Evolutionary conservation across 495 filamentous ascomycete genomes (phyloP).

Genomic region (Neurospora terricola): DNA sequence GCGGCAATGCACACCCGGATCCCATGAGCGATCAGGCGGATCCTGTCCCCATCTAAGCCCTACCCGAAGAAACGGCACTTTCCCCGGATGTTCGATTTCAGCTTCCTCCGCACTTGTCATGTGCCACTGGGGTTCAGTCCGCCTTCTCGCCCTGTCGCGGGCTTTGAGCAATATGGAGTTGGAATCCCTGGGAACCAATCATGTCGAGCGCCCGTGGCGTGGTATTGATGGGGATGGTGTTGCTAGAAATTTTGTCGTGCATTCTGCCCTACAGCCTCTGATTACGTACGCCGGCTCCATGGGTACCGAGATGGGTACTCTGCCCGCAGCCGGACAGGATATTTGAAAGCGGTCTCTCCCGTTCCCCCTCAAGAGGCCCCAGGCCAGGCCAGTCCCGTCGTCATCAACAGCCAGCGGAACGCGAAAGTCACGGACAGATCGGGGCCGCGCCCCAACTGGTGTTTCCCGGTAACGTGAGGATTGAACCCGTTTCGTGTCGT

Average conservation of each 20-base stretch:
- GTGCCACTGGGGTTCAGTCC: slow-evolving; percentile 9
- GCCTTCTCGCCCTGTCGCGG: slow-evolving; percentile 8
- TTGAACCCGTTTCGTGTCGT: not conserved
- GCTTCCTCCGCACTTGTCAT: slow-evolving; percentile 12
- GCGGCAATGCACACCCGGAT: not conserved
- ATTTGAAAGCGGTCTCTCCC: not conserved
- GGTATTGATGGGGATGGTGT: slow-evolving; percentile 8
- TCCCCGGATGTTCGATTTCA: slow-evolving; percentile 7
- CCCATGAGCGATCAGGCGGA: not conserved
- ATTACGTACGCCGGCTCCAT: not conserved
- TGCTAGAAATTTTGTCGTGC: slow-evolving; percentile 1
- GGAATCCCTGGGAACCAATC: slow-evolving; percentile 8
- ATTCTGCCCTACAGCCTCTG: not conserved
- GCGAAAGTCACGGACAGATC: not conserved
- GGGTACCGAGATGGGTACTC: not conserved
- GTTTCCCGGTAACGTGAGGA: not conserved
- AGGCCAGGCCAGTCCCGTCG: not conserved
- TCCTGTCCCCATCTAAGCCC: not conserved
- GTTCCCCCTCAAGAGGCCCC: not conserved
- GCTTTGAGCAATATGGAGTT: slow-evolving; percentile 9
- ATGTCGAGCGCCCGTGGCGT: not conserved
- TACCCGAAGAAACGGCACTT: slow-evolving; percentile 11
- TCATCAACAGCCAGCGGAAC: not conserved
- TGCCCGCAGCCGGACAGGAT: not conserved
- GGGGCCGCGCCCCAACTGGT: not conserved